phyloP scores from a whole-genome alignment of 768 basidiomycete species.

The Cyclocybe aegerita region DNA sequence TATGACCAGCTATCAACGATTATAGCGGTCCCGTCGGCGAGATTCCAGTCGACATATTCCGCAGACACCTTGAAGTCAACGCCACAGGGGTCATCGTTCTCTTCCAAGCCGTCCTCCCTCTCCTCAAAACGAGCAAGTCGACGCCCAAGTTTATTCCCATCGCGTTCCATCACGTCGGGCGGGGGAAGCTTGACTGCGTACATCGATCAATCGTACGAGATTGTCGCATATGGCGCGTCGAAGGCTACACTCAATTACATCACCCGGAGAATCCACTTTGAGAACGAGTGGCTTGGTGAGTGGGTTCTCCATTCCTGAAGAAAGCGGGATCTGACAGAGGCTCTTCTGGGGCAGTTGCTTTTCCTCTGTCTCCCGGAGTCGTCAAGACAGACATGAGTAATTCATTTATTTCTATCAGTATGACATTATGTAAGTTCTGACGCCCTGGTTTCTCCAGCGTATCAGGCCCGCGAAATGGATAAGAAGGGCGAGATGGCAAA shows the following conservation, averaged over 20 bases:
- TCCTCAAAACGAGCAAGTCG: constrained; percentile 1
- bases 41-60: too few relatives aligned
- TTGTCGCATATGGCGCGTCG: not conserved
- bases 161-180: not conserved
- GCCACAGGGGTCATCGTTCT: not conserved
- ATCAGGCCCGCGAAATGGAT: too few relatives aligned
- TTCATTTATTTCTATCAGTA: not conserved
- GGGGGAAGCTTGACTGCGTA: not conserved
- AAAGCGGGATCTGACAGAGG: too few relatives aligned
- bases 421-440: too few relatives aligned
- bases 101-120: not conserved
- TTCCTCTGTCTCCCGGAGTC: constrained; percentile 5
- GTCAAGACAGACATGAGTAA: constrained; percentile 9
- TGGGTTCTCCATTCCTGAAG: not conserved
- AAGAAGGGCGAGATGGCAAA: too few relatives aligned
- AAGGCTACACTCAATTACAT: constrained; percentile 6
- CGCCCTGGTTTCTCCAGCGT: too few relatives aligned
- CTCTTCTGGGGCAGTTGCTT: not conserved
- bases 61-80: not conserved
- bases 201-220: not conserved
- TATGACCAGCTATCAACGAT: too few relatives aligned
- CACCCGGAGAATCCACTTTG: constrained; percentile 4
- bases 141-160: constrained; percentile 2
- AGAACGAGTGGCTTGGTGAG: constrained; percentile 7
- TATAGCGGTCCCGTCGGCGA: too few relatives aligned